Evolutionary conservation across 176 grass and related monocot genomes (phyloP).

Genomic region (Poa pratensis): DNA sequence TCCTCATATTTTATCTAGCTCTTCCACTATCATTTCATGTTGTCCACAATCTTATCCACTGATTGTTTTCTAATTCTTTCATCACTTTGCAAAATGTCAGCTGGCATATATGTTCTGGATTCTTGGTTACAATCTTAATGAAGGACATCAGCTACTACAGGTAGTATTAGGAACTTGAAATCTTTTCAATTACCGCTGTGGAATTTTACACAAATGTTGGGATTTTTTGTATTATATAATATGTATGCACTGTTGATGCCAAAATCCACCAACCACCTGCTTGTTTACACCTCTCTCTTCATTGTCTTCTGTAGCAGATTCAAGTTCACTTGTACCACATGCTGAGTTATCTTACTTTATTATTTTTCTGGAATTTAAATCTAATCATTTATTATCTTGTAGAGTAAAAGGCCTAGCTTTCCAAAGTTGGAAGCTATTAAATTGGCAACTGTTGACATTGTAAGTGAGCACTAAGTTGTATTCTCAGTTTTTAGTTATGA

Average conservation of each 20-base stretch:
- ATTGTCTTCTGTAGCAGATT: constrained; percentile 12
- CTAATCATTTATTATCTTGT: constrained; percentile 29
- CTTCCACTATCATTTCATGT: background rate
- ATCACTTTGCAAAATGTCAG: constrained; percentile 46
- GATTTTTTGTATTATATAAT: background rate
- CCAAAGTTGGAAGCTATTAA: constrained; percentile 95
- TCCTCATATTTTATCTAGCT: background rate
- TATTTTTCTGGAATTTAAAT: constrained; percentile 15
- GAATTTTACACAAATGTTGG: background rate
- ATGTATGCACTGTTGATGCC: constrained; percentile 4
- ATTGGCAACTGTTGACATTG: constrained; percentile 82
- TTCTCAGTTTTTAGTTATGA: constrained; percentile 35
- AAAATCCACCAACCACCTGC: background rate
- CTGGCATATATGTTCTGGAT: constrained; percentile 73
- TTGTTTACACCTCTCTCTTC: constrained; percentile 17
- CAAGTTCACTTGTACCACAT: constrained; percentile 16
- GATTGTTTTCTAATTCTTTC: constrained; percentile 10
- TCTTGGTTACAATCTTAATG: constrained; percentile 64
- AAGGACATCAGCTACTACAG: constrained; percentile 68
- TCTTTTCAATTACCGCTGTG: background rate
- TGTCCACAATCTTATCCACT: background rate
- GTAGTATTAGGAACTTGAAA: constrained; percentile 50
- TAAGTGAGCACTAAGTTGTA: constrained; percentile 50
- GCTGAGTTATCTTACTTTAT: constrained; percentile 20
- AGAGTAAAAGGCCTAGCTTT: constrained; percentile 87